Evolutionary conservation across 2,329 filamentous ascomycete genomes (phyloP), one percentile per base, ranked within the genome.

Genomic region (Madurella mycetomatis): DNA sequence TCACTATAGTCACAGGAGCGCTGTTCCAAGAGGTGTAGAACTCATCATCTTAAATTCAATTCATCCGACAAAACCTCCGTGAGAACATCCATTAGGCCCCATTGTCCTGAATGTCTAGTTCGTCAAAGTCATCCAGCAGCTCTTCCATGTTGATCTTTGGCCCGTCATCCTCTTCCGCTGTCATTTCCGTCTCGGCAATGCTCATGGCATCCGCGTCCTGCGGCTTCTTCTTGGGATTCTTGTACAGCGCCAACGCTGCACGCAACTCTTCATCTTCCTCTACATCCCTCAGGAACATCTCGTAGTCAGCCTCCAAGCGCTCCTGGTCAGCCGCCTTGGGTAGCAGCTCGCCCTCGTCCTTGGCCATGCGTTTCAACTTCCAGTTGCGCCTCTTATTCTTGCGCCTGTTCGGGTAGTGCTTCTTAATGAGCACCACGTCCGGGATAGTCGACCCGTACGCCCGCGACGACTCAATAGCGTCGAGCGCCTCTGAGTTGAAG

Each of bases 351-450:
- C 88, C 87, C 69, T 96, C 90, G 60, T 97, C 92, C 73, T 84
- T 87, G 61, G 81, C 81, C 88, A 99, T 92, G 66, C 94, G 90
- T 83, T 89, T 95, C 71, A 99, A 84, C 71, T 87, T 88, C 94
- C 94, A 99, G 78, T 89, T 89, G 63, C 95, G 85, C 71, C 79
- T 81, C 77, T 85, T 86, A 69, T 84, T 81, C 82, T 92, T 95
- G 77, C 88, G 86, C 73, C 89, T 84, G 54, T 74, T 73, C 56
- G 87, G 84, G 74, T 95, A 99, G 79, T 90, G 86, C 73, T 99
- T 99, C 90, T 95, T 97, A 70, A 99, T 90, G 3, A 99, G 80
- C 7, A 99, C 75, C 0, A 97, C 94, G 66, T 99, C 94, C 0
- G 94, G 94, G 53, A 99, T 88, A 3, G 80, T 84, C 2, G 85